Base-by-base conservation (phyloP, 345 rosid genomes). In the Hibiscus trionum region DNA sequence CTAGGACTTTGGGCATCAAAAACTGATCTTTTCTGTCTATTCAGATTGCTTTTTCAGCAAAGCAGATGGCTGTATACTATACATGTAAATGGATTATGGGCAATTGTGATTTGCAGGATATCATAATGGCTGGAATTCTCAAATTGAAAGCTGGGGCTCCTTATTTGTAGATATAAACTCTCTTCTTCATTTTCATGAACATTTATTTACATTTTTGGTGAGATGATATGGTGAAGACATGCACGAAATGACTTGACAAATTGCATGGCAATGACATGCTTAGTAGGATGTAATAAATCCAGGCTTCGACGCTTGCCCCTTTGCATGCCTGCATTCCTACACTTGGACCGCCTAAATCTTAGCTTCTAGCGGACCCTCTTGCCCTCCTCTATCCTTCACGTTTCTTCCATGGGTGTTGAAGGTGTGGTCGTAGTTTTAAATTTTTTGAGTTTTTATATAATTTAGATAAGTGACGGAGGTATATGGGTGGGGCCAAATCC, bases 311-410 rank as follows among this genome's bases (percentile, higher is more conserved):
- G 39, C 71, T 67, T 67, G 71, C 42, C 21, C 21, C n/a, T 27
- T 8, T 47, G 57, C 71, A 67, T 67, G 71, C 39, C 39, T 47
- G 58, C 71, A 47, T 16, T 47, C 27, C 58, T 53, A 47, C 71
- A 67, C 31, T 67, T 67, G 71, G 71, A 47, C 33, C 33, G 69
- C 17, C 52, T 17, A 53, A 17, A 53, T 3, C 11, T 6, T 7
- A 53, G 58, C 24, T 7, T 53, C 17, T 53, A 53, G 26, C 24
- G 16, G 21, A 9, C 49, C 14, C 12, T 10, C 12, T 12, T 10
- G 11, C 4, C 4, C 24, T n/a, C 21, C 2, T 53, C 58, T 53
- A 7, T 53, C 11, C 5, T 3, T 31, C 33, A 31, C 33, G 33
- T 31, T 31, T 31, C 33, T 31, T 31, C 33, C 33, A 31, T 31